A percentile compares a stretch with the other conserved stretches of the same genome.
phyloP scores from a whole-genome alignment of 176 grass and related monocot genomes.

The Hsuehochloa calcarea region DNA sequence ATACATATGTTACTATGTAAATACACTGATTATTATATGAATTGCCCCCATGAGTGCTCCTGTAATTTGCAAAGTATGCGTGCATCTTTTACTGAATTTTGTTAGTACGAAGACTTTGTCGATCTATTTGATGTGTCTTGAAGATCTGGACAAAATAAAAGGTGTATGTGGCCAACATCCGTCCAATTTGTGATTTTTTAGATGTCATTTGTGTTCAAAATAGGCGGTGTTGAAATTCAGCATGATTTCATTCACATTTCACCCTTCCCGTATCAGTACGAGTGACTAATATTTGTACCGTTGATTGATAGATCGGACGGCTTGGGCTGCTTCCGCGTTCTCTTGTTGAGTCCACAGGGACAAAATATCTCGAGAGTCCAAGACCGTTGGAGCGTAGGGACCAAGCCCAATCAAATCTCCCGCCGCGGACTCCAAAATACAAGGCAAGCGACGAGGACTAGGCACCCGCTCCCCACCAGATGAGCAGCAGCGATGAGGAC shows the following conservation, averaged over 20 bases:
- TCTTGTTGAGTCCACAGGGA: no score
- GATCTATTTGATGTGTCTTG: no score
- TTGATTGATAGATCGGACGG: background rate
- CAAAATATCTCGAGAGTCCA: no score
- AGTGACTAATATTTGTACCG: background rate
- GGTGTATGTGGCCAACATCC: background rate
- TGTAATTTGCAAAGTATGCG: background rate
- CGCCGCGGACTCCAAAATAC: no score
- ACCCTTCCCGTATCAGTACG: no score
- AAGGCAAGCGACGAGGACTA: no score
- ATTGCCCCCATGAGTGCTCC: background rate
- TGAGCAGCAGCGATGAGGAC: no score
- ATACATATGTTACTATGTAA: conserved; percentile 43
- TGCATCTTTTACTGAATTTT: background rate
- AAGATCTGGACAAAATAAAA: background rate
- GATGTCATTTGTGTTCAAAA: background rate
- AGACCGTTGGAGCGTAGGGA: no score
- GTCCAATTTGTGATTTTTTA: background rate
- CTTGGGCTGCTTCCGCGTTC: background rate
- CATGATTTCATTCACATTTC: background rate
- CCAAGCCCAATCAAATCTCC: no score
- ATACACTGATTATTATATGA: conserved; percentile 33
- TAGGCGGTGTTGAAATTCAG: background rate
- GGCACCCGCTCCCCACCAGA: no score
- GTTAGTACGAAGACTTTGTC: no score